These are phyloP conservation scores for Tulasnella sp. DNA, from an alignment of 768 basidiomycete genomes.

Conservation along the genomic window DNA sequence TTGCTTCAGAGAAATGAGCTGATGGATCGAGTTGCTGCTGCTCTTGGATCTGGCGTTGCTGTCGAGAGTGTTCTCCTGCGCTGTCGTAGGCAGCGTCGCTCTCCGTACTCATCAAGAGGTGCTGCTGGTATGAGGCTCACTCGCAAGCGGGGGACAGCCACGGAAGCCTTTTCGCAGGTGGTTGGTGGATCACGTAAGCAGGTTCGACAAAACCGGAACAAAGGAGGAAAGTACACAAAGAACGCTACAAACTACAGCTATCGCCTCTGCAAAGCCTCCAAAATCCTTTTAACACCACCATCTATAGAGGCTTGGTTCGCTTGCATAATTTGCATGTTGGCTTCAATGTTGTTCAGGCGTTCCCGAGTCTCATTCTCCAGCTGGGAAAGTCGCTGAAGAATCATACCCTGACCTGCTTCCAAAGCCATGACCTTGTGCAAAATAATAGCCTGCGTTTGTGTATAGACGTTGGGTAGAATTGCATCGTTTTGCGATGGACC, in stretches of 20 bases:
- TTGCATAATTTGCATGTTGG: conserved; percentile 3
- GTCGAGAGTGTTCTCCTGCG: background rate
- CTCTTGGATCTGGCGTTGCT: conserved; percentile 13
- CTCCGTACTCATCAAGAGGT: background rate
- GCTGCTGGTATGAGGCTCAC: background rate
- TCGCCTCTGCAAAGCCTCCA: background rate
- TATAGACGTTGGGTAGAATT: background rate
- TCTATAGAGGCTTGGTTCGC: background rate
- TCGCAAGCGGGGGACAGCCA: background rate
- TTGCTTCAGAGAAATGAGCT: background rate
- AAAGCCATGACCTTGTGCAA: background rate
- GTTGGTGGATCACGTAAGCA: background rate
- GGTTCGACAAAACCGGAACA: background rate
- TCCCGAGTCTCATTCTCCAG: background rate
- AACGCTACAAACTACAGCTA: background rate
- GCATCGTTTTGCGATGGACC: background rate
- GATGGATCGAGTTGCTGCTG: conserved; percentile 1
- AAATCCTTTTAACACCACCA: background rate
- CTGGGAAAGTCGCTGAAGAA: background rate
- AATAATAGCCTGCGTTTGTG: background rate
- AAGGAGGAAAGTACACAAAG: background rate
- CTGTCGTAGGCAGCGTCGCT: conserved; percentile 9
- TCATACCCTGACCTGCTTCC: background rate
- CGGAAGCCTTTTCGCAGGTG: background rate
- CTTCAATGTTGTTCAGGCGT: background rate